phyloP scores from a whole-genome alignment of 805 yeast species.

The Candida dajiaensis region DNA sequence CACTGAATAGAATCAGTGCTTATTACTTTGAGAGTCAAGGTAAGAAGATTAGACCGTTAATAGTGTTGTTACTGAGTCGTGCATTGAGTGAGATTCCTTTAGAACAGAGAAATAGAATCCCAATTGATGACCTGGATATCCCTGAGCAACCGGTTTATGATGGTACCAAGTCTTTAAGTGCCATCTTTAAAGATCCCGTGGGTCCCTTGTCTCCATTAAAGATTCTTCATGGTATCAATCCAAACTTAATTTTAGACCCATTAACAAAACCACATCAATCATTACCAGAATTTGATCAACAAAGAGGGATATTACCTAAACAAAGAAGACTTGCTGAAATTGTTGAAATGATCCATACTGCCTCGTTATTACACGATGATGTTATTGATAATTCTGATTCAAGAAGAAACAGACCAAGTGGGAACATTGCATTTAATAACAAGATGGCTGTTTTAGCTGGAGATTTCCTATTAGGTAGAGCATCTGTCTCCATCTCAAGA shows the following conservation, averaged over 20 bases:
- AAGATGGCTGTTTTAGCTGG: slow-evolving; percentile 98
- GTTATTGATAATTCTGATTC: slow-evolving; percentile 89
- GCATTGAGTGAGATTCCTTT: slow-evolving; percentile 74
- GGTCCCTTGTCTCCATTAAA: slow-evolving; percentile 74
- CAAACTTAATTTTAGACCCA: slow-evolving; percentile 77
- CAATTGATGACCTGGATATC: slow-evolving; percentile 59
- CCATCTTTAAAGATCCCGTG: slow-evolving; percentile 42
- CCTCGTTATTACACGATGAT: slow-evolving; percentile 91
- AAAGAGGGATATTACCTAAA: slow-evolving; percentile 81
- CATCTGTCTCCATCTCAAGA: slow-evolving; percentile 92
- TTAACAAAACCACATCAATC: slow-evolving; percentile 73
- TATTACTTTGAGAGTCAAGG: slow-evolving; percentile 97
- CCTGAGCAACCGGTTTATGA: slow-evolving; percentile 57
- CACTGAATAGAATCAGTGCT: slow-evolving; percentile 83
- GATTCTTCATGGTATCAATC: slow-evolving; percentile 85
- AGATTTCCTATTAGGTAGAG: slow-evolving; percentile 90
- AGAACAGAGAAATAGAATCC: slow-evolving; percentile 56
- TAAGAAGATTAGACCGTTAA: slow-evolving; percentile 87
- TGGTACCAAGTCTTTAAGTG: slow-evolving; percentile 48
- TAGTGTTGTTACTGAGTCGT: slow-evolving; percentile 77
- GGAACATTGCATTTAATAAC: slow-evolving; percentile 90
- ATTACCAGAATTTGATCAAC: slow-evolving; percentile 51
- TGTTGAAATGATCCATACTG: slow-evolving; percentile 98
- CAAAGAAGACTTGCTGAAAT: slow-evolving; percentile 95
- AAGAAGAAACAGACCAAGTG: slow-evolving; percentile 85